Conservation (phyloP, 2,329 filamentous ascomycete genomes). For the Cercospora beticola region DNA sequence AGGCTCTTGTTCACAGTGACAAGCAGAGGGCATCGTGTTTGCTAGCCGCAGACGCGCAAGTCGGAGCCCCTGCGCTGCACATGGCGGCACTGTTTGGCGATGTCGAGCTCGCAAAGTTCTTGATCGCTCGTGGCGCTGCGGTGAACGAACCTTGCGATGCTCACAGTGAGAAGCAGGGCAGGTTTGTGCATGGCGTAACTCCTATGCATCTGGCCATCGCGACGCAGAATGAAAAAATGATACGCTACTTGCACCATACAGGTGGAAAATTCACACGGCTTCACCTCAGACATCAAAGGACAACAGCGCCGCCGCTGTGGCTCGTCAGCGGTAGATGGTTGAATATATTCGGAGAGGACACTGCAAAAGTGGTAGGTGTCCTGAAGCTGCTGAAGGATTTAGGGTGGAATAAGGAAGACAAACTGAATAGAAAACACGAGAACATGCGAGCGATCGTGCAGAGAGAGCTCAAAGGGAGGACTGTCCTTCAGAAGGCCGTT, state of each 20-base stretch:
- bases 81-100: conserved; percentile 11
- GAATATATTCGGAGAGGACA: not conserved
- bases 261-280: not conserved
- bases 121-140: not conserved
- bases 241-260: not conserved
- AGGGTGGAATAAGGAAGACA: not conserved
- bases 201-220: conserved; percentile 11
- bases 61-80: conserved; percentile 5
- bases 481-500: not conserved
- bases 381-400: not conserved
- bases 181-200: conserved; percentile 1
- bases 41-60: not conserved
- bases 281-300: not conserved
- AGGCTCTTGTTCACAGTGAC: not conserved
- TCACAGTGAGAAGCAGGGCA: not conserved
- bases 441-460: not conserved
- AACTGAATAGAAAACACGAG: not conserved
- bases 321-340: conserved; percentile 2
- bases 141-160: conserved; percentile 7
- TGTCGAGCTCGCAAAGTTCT: not conserved
- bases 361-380: not conserved
- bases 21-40: not conserved
- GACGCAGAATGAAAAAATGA: not conserved
- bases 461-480: not conserved
- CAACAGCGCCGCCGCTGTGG: conserved; percentile 9